Evolutionary conservation across 2,329 filamentous ascomycete genomes (phyloP).

Genomic region (Colletotrichum tabaci): DNA sequence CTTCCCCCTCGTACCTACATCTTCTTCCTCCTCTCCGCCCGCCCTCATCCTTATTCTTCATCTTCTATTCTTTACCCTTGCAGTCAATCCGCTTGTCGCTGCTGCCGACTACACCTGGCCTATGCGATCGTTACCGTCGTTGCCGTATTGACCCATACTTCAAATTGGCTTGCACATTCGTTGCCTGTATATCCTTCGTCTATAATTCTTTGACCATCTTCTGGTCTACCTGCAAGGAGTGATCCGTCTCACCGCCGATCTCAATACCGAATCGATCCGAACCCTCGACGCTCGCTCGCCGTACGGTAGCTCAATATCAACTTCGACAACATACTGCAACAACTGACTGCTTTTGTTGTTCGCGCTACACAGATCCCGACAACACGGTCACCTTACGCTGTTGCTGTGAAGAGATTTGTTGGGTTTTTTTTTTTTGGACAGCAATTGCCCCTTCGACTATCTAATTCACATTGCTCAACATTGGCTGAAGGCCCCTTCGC

Average conservation of each 20-base stretch:
- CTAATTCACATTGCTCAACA: conserved; percentile 26
- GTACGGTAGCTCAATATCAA: conserved; percentile 37
- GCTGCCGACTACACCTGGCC: conserved; percentile 36
- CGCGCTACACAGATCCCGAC: conserved; percentile 24
- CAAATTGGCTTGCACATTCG: conserved; percentile 42
- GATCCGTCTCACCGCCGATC: conserved; percentile 18
- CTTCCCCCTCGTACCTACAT: conserved; percentile 47
- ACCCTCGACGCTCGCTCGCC: conserved; percentile 39
- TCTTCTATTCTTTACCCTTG: conserved; percentile 50
- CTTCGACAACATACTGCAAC: conserved; percentile 38
- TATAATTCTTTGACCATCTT: conserved; percentile 43
- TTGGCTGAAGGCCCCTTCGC: conserved; percentile 19
- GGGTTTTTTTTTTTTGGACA: background rate
- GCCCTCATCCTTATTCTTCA: conserved; percentile 51
- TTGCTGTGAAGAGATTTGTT: background rate
- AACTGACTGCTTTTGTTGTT: conserved; percentile 25
- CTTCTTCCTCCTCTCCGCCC: conserved; percentile 47
- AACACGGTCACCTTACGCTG: background rate
- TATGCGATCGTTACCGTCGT: conserved; percentile 40
- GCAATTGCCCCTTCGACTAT: conserved; percentile 28
- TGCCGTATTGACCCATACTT: conserved; percentile 39
- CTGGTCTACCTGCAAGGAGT: conserved; percentile 39
- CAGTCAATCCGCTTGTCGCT: conserved; percentile 35
- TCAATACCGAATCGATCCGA: conserved; percentile 25
- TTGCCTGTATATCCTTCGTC: conserved; percentile 44